Evolutionary conservation across 768 basidiomycete genomes (phyloP), one percentile per base, ranked within the genome.

Genomic region (Phaeotremella fagi): DNA sequence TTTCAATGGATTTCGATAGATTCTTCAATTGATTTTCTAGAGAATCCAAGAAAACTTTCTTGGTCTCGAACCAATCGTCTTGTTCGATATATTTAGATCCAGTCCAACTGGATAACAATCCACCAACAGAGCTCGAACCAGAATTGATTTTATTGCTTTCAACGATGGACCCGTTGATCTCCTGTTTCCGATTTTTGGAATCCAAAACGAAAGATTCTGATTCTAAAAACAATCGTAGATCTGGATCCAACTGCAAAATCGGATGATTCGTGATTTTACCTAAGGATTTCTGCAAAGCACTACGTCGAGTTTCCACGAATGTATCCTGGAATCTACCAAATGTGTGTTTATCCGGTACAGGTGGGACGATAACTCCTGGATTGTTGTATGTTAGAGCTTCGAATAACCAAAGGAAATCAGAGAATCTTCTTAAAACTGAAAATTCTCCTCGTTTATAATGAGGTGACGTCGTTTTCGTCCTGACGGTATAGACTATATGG

Each of bases 361-460:
- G 94, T 6, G 95, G 95, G 0, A 99, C 90, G 33, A 98, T 86
- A 1, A 98, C 91, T 7, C 95, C 95, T 2, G 94, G 92, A 68
- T 98, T 98, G 75, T 97, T 97, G 61, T 76, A 71, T 0, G 84
- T 85, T 1, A 99, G 80, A 0, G 86, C 83, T 66, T 91, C 90
- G 73, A 88, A 95, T 0, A 99, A 75, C 95, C 95, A 98, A 18
- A 97, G 81, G 66, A 98, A 99, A 75, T 99, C 94, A 4, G 89
- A 90, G 75, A 95, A 99, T 27, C 95, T 85, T n/a, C 95, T 82
- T 1, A 99, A 83, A 47, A 97, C 95, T 2, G 91, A 92, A 73
- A 95, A 94, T 0, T 83, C 78, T 0, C 84, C 82, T 78, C 88
- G 89, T 60, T 84, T 82, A 76, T 82, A 98, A 23, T 85, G 76